Percentiles rank a stretch among this genome's conserved stretches.
Conservation (phyloP, 441 rosid species). For the Pelargonium fulgidum region DNA sequence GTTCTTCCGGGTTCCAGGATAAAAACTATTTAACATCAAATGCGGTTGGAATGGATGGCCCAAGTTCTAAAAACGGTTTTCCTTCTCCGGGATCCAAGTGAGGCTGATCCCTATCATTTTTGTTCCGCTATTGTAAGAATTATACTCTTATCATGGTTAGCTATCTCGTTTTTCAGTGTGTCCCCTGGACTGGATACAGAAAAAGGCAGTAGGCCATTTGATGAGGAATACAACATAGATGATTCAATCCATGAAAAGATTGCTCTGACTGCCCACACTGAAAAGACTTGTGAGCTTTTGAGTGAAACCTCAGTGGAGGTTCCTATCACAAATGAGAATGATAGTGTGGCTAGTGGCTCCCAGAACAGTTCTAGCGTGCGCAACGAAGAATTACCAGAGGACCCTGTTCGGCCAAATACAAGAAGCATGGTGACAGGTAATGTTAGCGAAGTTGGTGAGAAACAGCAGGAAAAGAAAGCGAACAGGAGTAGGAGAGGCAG, state of each 20-base stretch:
- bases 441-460: slow-evolving; percentile 31
- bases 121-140: neutral
- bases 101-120: slow-evolving; percentile 10
- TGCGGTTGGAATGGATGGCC: slow-evolving; percentile 28
- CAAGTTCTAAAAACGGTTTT: slow-evolving; percentile 38
- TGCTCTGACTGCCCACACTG: slow-evolving; percentile 12
- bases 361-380: slow-evolving; percentile 49
- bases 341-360: slow-evolving; percentile 33
- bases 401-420: slow-evolving; percentile 20
- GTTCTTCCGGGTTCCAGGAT: slow-evolving; percentile 26
- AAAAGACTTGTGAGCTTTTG: slow-evolving; percentile 26
- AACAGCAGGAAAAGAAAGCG: slow-evolving; percentile 34
- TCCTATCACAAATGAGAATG: slow-evolving; percentile 27
- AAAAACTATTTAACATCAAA: slow-evolving; percentile 24
- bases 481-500: slow-evolving; percentile 42
- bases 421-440: slow-evolving; percentile 30
- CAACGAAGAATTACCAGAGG: slow-evolving; percentile 32
- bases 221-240: slow-evolving; percentile 25
- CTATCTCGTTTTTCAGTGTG: slow-evolving; percentile 32
- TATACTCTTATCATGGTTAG: slow-evolving; percentile 1
- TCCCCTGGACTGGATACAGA: slow-evolving; percentile 30
- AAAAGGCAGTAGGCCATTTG: slow-evolving; percentile 24
- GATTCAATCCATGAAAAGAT: slow-evolving; percentile 21
- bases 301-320: slow-evolving; percentile 42
- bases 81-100: slow-evolving; percentile 48